Conservation (phyloP, 2,329 filamentous ascomycete genomes). For the Penicillium sp. region DNA sequence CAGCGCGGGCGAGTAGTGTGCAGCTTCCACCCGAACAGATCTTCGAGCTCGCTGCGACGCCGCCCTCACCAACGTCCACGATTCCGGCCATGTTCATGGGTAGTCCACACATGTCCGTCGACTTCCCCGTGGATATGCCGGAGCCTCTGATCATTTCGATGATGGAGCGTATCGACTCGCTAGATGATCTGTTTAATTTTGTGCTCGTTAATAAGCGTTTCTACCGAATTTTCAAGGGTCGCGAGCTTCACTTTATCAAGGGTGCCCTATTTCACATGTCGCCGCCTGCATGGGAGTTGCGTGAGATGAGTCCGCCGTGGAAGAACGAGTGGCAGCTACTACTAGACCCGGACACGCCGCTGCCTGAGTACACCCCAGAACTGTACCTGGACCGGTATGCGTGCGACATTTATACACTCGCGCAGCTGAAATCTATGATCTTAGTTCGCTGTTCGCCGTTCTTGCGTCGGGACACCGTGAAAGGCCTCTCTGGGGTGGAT, state of each 20-base stretch:
- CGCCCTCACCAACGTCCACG: constrained; percentile 20
- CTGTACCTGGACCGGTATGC: constrained; percentile 56
- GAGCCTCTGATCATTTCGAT: constrained; percentile 57
- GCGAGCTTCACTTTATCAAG: constrained; percentile 58
- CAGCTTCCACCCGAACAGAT: constrained; percentile 26
- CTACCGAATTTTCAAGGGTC: constrained; percentile 58
- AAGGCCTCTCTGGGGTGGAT: constrained; percentile 53
- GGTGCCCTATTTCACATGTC: constrained; percentile 55
- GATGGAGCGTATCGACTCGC: constrained; percentile 49
- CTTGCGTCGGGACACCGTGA: constrained; percentile 58
- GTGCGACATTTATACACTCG: constrained; percentile 56
- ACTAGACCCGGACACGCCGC: constrained; percentile 48
- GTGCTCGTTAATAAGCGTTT: constrained; percentile 58
- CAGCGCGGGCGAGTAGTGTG: constrained; percentile 23
- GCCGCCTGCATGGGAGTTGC: constrained; percentile 61
- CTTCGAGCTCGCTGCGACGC: constrained; percentile 37
- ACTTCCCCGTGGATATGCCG: constrained; percentile 47
- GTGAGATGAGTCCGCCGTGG: constrained; percentile 58
- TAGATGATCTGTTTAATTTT: constrained; percentile 58
- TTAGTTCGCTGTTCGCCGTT: constrained; percentile 58
- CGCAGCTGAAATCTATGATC: constrained; percentile 58
- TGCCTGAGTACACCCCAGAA: constrained; percentile 56
- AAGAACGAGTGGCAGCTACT: constrained; percentile 43
- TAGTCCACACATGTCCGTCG: constrained; percentile 18
- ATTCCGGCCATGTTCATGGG: background rate